Evolutionary conservation across 164 flowering plant genomes (phyloP).

Genomic region (Houttuynia cordata): DNA sequence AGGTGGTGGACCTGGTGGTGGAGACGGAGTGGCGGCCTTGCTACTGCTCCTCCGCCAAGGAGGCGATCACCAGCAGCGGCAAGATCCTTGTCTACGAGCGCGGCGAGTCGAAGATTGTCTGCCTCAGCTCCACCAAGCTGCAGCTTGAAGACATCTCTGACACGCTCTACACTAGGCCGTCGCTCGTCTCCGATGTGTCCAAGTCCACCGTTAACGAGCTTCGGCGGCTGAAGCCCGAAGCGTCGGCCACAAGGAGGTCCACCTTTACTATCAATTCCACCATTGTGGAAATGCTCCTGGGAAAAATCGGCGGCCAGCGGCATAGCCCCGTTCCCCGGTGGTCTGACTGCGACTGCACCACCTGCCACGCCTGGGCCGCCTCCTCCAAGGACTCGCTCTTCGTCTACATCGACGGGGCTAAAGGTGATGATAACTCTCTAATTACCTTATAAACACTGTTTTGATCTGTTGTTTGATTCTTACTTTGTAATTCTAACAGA

Average conservation of each 20-base stretch:
- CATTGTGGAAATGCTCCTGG: slow-evolving; percentile 74
- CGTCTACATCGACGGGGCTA: slow-evolving; percentile 42
- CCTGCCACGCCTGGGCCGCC: slow-evolving; percentile 59
- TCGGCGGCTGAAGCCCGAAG: slow-evolving; percentile 21
- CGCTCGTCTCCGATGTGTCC: slow-evolving; percentile 54
- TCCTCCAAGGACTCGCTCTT: slow-evolving; percentile 47
- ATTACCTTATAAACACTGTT: too few species aligned
- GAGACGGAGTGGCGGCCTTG: slow-evolving; percentile 91
- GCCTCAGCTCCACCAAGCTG: slow-evolving; percentile 42
- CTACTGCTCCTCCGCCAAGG: slow-evolving; percentile 68
- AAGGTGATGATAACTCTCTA: too few species aligned
- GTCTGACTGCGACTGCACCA: slow-evolving; percentile 83
- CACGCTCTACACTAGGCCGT: slow-evolving; percentile 69
- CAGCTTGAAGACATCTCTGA: slow-evolving; percentile 86
- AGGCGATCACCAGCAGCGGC: slow-evolving; percentile 48
- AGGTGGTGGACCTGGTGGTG: slow-evolving; percentile 47
- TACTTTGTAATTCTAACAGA: slow-evolving; percentile 4
- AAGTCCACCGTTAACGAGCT: slow-evolving; percentile 39
- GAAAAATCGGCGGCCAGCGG: slow-evolving; percentile 41
- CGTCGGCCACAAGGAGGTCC: slow-evolving; percentile 16
- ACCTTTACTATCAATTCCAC: slow-evolving; percentile 56
- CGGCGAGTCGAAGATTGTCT: slow-evolving; percentile 50
- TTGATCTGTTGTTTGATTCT: too few species aligned
- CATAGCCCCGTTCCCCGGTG: slow-evolving; percentile 54
- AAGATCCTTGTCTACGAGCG: slow-evolving; percentile 70